Evolutionary conservation across 768 basidiomycete genomes (phyloP), one percentile per base, ranked within the genome.

Genomic region (Strobilomyces echinocephalus): DNA sequence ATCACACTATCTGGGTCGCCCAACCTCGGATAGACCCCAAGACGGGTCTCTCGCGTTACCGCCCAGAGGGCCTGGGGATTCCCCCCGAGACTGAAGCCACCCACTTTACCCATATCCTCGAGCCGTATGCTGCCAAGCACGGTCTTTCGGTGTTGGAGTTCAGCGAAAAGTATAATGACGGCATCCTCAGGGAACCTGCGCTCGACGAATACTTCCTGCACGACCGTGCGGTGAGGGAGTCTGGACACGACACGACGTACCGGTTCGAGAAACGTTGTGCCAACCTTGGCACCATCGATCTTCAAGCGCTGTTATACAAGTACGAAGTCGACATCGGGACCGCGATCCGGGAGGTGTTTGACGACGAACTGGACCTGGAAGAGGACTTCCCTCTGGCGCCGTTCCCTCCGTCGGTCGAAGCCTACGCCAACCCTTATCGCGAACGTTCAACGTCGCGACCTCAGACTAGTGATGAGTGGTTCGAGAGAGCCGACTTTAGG

Each of bases 291-390:
- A 99, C 95, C 8, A 89, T 98, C 67, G 95, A 99, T 69, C 75
- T 99, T 59, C 95, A 97, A 74, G 83, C 94, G 45, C 76, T 99
- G 65, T 75, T 99, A 43, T 99, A 95, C 83, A 99, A 99, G 78
- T 98, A 97, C 62, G 95, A 99, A 70, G 81, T 93, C 55, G 95
- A 99, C 66, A 98, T 99, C 56, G 97, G 92, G n/a, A 95, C 92
- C 10, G 93, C 94, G 24, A 97, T 99, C 65, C 83, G 87, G 53
- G 93, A 97, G 68, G 86, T 97, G 55, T 98, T 98, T 62, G 90
- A 89, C 62, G 94, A 95, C 66, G 83, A 90, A 69, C 75, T 99
- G 49, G 89, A 95, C 49, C 71, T 99, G 50, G 92, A 94, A 49
- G 92, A 97, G 62, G 91, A 95, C 54, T 99, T 97, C 69, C 76